phyloP scores from a whole-genome alignment of 2,329 filamentous ascomycete genomes.

The Pseudocercospora cruenta region DNA sequence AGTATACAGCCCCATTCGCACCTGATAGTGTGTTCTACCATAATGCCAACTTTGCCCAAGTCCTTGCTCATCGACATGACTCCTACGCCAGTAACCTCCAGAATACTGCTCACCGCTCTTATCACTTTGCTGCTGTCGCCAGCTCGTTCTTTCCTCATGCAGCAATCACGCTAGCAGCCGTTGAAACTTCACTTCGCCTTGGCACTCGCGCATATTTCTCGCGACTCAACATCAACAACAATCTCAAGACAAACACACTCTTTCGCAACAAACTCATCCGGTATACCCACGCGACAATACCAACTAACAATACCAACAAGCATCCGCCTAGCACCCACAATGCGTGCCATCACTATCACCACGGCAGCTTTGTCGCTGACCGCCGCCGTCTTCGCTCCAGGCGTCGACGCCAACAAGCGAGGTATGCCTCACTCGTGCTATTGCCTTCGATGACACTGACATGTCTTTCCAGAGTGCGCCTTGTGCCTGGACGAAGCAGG shows the following conservation, averaged over 20 bases:
- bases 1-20: no score
- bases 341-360: neutral
- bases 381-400: neutral
- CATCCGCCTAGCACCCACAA: neutral
- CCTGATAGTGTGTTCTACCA: no score
- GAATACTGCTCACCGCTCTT: neutral
- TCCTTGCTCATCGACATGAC: neutral
- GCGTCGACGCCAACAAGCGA: neutral
- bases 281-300: neutral
- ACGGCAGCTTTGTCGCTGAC: conserved; percentile 3
- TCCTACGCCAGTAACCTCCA: neutral
- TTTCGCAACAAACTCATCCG: neutral
- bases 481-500: neutral
- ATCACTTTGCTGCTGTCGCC: neutral
- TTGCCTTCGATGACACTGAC: neutral
- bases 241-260: neutral
- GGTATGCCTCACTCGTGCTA: neutral
- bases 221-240: neutral
- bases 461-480: neutral
- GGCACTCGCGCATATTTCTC: neutral
- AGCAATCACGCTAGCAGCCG: neutral
- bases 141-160: neutral
- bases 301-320: neutral
- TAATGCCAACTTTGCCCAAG: no score
- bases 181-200: conserved; percentile 1